Percentiles rank a stretch among this genome's conserved stretches.
These are phyloP conservation scores for Choiromyces venosus DNA, from an alignment of 495 filamentous ascomycete genomes.

Conservation along the genomic window DNA sequence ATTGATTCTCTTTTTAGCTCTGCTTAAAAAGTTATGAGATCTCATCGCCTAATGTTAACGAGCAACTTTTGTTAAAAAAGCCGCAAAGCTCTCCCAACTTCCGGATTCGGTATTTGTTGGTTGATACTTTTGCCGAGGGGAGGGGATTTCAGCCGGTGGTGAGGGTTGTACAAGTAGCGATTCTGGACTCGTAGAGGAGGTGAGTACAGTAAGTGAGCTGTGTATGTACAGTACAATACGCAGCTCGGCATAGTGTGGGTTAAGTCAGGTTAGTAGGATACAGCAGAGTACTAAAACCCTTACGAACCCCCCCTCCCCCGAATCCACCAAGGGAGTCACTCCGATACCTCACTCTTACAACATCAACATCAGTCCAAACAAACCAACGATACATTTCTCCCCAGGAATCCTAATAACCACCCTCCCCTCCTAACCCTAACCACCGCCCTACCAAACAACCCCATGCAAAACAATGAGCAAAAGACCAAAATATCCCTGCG, in stretches of 20 bases:
- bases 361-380: too few species aligned
- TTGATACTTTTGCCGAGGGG: neutral
- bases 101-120: neutral
- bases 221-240: rapidly evolving
- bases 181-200: too few species aligned
- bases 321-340: too few species aligned
- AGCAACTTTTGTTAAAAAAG: neutral
- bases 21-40: neutral
- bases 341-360: too few species aligned
- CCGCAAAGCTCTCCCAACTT: neutral
- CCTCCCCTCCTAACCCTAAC: neutral
- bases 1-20: neutral
- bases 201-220: too few species aligned
- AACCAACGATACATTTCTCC: too few species aligned
- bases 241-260: neutral
- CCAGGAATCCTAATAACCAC: neutral
- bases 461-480: neutral
- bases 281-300: neutral
- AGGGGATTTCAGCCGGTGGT: neutral
- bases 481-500: neutral
- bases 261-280: neutral
- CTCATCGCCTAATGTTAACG: neutral
- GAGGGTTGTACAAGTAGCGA: neutral
- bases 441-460: neutral
- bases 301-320: neutral